phyloP scores from a whole-genome alignment of 163 green algal genomes.

The Scenedesmus sp. region DNA sequence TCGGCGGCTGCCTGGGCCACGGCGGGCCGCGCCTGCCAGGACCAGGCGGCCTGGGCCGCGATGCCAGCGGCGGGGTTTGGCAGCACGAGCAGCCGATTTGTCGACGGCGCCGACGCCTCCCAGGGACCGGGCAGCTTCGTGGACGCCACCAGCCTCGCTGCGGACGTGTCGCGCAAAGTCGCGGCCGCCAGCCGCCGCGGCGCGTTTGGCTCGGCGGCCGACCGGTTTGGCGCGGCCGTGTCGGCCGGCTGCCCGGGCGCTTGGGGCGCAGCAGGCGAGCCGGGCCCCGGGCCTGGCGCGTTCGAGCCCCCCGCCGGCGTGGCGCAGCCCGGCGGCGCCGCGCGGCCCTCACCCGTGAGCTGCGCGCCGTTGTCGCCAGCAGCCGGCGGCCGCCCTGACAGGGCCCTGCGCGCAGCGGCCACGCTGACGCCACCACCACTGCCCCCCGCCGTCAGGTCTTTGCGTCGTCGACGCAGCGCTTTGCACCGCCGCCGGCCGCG shows the following conservation, averaged over 20 bases:
- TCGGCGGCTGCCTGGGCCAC: background rate
- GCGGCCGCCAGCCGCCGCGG: constrained; percentile 16
- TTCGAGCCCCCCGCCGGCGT: background rate
- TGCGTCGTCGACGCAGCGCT: background rate
- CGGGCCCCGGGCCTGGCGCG: background rate
- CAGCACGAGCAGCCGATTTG: constrained; percentile 30
- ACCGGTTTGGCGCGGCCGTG: background rate
- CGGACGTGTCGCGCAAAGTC: background rate
- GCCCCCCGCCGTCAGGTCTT: constrained; percentile 10
- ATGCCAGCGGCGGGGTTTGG: constrained; percentile 21
- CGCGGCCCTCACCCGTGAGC: constrained; percentile 19
- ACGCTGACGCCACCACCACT: background rate
- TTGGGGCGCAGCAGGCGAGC: background rate
- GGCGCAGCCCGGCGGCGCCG: constrained; percentile 6
- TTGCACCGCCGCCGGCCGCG: background rate
- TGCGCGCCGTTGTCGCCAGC: background rate
- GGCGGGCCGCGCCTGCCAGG: too few relatives aligned
- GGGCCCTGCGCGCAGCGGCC: background rate
- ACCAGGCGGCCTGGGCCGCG: background rate
- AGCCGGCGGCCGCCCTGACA: background rate
- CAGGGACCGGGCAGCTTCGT: constrained; percentile 13
- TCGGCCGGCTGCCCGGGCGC: too few relatives aligned
- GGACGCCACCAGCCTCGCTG: background rate
- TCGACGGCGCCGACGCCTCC: background rate
- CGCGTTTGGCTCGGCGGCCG: constrained; percentile 25